A percentile compares a stretch with the other conserved stretches of the same genome.
Evolutionary conservation across 2,329 filamentous ascomycete species (phyloP).

Genomic region (Parafenestella ontariensis): DNA sequence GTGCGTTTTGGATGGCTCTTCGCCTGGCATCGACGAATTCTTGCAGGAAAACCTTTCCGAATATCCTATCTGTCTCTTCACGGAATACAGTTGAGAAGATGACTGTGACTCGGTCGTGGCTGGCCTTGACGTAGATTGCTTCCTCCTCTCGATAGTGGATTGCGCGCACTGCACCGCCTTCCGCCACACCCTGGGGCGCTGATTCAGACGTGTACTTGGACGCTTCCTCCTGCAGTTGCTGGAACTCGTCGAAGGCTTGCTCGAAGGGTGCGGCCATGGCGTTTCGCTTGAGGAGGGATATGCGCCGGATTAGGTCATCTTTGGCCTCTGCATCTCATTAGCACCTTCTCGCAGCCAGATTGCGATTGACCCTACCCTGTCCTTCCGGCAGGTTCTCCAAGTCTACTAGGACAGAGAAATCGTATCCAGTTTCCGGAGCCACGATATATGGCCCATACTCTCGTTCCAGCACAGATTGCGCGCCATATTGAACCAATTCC

Average conservation of each 20-base stretch:
- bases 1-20: slow-evolving; percentile 96
- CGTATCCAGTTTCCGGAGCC: slow-evolving; percentile 85
- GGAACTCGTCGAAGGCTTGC: slow-evolving; percentile 93
- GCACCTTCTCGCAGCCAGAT: slow-evolving; percentile 4
- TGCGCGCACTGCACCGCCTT: slow-evolving; percentile 91
- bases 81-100: slow-evolving; percentile 99
- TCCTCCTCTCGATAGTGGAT: slow-evolving; percentile 99
- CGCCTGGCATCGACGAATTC: slow-evolving; percentile 97
- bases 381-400: slow-evolving; percentile 83
- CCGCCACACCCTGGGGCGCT: slow-evolving; percentile 85
- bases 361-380: slow-evolving; percentile 62
- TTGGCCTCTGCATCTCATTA: slow-evolving; percentile 69
- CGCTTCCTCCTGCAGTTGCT: slow-evolving; percentile 83
- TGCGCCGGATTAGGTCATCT: slow-evolving; percentile 84
- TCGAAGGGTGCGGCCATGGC: slow-evolving; percentile 99
- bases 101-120: slow-evolving; percentile 95
- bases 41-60: slow-evolving; percentile 92
- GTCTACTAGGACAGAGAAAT: slow-evolving; percentile 93
- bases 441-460: slow-evolving; percentile 96
- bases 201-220: slow-evolving; percentile 93
- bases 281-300: slow-evolving; percentile 94
- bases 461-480: slow-evolving; percentile 86
- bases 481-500: slow-evolving; percentile 92
- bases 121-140: slow-evolving; percentile 98
- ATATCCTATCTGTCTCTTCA: slow-evolving; percentile 96